Base-by-base conservation (phyloP, 1,139 yeast genomes). In the Geotrichum citri-aurantii region DNA sequence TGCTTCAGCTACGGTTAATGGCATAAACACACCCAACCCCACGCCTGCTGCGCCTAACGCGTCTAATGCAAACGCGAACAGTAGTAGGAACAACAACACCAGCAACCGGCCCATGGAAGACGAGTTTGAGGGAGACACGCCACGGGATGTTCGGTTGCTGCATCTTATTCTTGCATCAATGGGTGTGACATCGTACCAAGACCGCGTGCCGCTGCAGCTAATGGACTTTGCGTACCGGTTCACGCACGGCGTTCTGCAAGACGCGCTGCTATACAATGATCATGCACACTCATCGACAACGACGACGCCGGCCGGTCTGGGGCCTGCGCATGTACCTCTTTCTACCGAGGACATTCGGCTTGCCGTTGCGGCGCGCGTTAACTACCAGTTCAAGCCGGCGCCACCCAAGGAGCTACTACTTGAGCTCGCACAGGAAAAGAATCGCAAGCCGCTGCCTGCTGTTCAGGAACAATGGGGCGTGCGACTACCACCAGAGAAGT, bases 171-270 rank as follows among this genome's bases (percentile, higher is more conserved):
- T 93, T 68, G 98, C 98, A 17, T 88, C 97, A 0, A 96, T 93
- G 75, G 93, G 96, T 0, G 89, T 93, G 42, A 90, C 88, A 61
- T 85, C 88, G 63, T 93, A 92, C 72, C 96, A 93, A 70, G 98
- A 92, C 69, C 95, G 91, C 62, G 98, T 93, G 2, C 97, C 98
- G 0, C 75, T 93, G 48, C 98, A 92, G 71, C 78, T 93, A 63
- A 89, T 93, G 96, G 98, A 93, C 72, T 93, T 93, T 77, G 98
- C 98, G 14, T 89, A 89, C 72, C 65, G 95, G 65, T 93, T 93
- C 76, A 90, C 99, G 12, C 81, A 86, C 46, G 86, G 92, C 3
- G 88, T 93, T 8, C 76, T 93, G 61, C 88, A 87, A 67, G 99
- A 93, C 72, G 97, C 99, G 0, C 80, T 88, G 57, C 78, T 88